Evolutionary conservation across 441 rosid genomes (phyloP), one percentile per base, ranked within the genome.

Genomic region (Adansonia grandidieri): DNA sequence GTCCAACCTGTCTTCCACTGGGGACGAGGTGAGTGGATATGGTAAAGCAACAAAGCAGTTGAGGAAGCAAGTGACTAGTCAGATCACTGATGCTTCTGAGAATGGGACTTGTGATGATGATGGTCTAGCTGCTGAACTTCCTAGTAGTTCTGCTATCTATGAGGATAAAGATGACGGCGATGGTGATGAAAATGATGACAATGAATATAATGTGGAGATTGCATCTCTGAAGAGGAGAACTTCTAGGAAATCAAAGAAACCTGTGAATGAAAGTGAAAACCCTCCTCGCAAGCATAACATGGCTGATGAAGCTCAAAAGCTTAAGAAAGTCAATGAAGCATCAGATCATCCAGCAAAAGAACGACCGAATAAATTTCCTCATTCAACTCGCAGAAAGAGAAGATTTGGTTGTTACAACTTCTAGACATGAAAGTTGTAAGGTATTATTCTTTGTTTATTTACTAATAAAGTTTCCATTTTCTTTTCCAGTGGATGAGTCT

Each of bases 301-400:
- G 13, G 54, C 66, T 57, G 80, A 77, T 51, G 85, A 77, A 32
- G 84, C 54, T 80, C 83, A 71, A 66, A 89, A 87, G 85, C 82
- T 87, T 50, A 89, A 90, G 84, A 86, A 73, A 57, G 79, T 73
- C 42, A 76, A 73, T 68, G 87, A 80, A 68, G 79, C 85, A 66
- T 60, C 85, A 9, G 91, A 82, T 78, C 74, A 86, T 50, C 74
- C 86, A 51, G 81, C 64, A 5, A 77, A 92, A 76, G 80, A 85
- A 72, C 88, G 85, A 24, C 79, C 74, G 53, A 87, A 89, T 86
- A 96, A 89, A 77, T 94, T 96, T 78, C 80, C 94, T 64, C 98
- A 90, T 87, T 83, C 96, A 73, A 86, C 91, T 84, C 92, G 89
- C 58, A 87, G 95, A 60, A 90, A 84, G 79, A 92, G 77, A 82